Base-by-base conservation (phyloP, 2,329 filamentous ascomycete genomes). In the Neopestalotiopsis clavispora region DNA sequence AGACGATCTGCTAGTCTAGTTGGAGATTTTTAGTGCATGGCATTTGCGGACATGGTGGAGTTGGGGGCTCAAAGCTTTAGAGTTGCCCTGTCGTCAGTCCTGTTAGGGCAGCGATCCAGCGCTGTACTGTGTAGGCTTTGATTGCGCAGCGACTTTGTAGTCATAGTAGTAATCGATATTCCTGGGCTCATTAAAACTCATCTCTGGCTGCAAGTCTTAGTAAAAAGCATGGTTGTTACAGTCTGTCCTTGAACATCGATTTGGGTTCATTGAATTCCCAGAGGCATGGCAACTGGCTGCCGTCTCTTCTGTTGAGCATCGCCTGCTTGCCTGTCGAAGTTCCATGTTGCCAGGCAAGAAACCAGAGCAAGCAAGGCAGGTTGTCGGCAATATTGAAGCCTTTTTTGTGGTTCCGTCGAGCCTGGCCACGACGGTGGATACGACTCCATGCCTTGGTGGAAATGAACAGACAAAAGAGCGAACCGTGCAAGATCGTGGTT, bases 331-430 rank as follows among this genome's bases (percentile, higher is more conserved):
- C 45, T 52, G 20, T 52, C 45, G 23, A 28, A 28, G 23, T 28
- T 28, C 3, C 23, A 4, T 52, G 45, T n/a, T n/a, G 14, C 45
- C 45, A n/a, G 45, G 45, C 45, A 52, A 52, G 20, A 52, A 52
- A 10, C 45, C 45, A 52, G 45, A 23, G 34, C 45, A 6, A 52
- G 45, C 45, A 52, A 20, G 17, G 45, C 45, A 52, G 45, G 45
- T 20, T 52, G 7, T n/a, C 45, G 45, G 45, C 45, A 52, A 52
- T 52, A 52, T 52, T 52, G 45, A 52, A 52, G 45, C 20, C 45
- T 52, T 52, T 52, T 52, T 52, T 52, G 45, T 52, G 45, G 45
- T 20, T 52, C 45, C n/a, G 45, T 52, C n/a, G 45, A 52, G 45
- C 45, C 45, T 52, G 45, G 45, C 45, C 45, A 20, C 45, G 45